Base-by-base conservation (phyloP, 2,329 filamentous ascomycete genomes). In the Penicillium italicum region DNA sequence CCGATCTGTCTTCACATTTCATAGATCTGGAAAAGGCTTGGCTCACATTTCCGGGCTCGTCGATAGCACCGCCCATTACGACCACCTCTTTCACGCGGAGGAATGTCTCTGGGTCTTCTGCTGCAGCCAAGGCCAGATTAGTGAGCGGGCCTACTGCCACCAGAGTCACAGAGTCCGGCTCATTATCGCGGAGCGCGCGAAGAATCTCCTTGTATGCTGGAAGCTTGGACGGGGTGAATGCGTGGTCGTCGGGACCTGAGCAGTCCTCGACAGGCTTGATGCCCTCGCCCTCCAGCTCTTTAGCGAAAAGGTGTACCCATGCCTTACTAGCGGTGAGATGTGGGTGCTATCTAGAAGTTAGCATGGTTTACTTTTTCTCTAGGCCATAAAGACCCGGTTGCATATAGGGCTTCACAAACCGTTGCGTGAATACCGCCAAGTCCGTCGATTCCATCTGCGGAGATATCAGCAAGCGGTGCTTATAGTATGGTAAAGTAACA, bases 21-120 rank as follows among this genome's bases (percentile, higher is more conserved):
- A 24, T 11, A 14, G 20, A 5, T 31, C 5, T 20, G 43, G 9
- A n/a, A 43, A 26, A 16, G 3, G 38, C 3, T 18, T 26, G 11
- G 16, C 48, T 50, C 8, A 90, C 85, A 73, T 99, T 99, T 64
- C 94, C 94, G 48, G 86, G 82, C 42, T 85, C 77, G 56, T 89
- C 81, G 51, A 99, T 83, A 24, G 90, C 87, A 57, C 94, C 94
- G 56, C 93, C 94, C 94, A 99, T 99, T 44, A 97, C 89, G 4
- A 96, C 87, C 3, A 99, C 83, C 74, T 97, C 91, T 72, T 95
- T 96, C 46, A 86, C 90, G 41, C 86, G 85, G 53, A 99, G 80
- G 73, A 99, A 97, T 0, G 91, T 87, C 73, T 93, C 90, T 0
- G 92, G 87, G 64, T 97, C 93, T 67, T 91, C 85, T 14, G 91